Evolutionary conservation across 805 yeast species (phyloP).

Genomic region (Saccharomycopsis sp.): DNA sequence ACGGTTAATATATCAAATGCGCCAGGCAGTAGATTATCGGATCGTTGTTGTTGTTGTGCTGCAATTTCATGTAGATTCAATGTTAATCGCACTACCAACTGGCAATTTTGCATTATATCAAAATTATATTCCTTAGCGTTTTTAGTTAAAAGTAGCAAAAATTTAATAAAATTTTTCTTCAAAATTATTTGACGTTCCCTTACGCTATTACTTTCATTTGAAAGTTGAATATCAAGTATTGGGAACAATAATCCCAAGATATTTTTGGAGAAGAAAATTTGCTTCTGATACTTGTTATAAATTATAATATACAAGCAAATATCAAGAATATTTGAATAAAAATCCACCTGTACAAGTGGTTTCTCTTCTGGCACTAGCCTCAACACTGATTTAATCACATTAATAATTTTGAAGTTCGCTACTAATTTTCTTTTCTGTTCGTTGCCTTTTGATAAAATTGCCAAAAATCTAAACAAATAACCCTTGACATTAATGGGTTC

Average conservation of each 20-base stretch:
- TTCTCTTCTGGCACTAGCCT: neutral
- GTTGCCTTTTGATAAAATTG: slow-evolving; percentile 12
- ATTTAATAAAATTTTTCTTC: slow-evolving; percentile 17
- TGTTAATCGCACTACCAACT: slow-evolving; percentile 2
- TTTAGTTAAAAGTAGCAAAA: slow-evolving; percentile 17
- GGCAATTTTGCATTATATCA: slow-evolving; percentile 8
- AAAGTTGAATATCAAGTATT: slow-evolving; percentile 3
- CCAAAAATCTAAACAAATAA: slow-evolving; percentile 11
- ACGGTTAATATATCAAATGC: slow-evolving; percentile 20
- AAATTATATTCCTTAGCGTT: slow-evolving; percentile 16
- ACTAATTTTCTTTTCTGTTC: slow-evolving; percentile 12
- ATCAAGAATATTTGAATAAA: slow-evolving; percentile 11
- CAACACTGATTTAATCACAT: slow-evolving; percentile 10
- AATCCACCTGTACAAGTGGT: slow-evolving; percentile 1
- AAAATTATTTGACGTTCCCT: slow-evolving; percentile 4
- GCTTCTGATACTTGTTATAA: slow-evolving; percentile 14
- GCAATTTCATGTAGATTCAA: too few species aligned
- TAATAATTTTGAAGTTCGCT: slow-evolving; percentile 10
- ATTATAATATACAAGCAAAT: slow-evolving; percentile 15
- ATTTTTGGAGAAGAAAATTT: slow-evolving; percentile 10
- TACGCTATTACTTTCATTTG: neutral
- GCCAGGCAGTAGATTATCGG: slow-evolving; percentile 1
- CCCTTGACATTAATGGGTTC: slow-evolving; percentile 8
- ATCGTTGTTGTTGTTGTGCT: neutral
- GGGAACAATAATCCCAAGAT: slow-evolving; percentile 13